Base-by-base conservation (phyloP, 139 green algal species). In the Klebsormidium nitens region DNA sequence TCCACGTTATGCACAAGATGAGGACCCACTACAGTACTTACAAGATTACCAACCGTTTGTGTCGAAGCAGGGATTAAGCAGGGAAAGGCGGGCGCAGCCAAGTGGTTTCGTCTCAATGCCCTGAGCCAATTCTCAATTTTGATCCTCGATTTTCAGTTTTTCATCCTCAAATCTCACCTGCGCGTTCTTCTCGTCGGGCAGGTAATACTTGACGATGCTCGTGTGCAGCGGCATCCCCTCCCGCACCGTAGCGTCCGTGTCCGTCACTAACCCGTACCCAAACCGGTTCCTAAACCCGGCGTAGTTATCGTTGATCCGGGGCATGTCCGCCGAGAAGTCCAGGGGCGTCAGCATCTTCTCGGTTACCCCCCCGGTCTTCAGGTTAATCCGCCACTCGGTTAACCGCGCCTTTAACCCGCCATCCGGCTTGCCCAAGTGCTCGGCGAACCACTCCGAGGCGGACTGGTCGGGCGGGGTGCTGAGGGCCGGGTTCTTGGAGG, bases 271-370 rank as follows among this genome's bases (percentile, higher is more conserved):
- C 19, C 26, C 62, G 28, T 70, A 70, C 4, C 62, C 62, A 8
- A 34, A 70, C 62, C 62, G 61, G 32, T 73, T 50, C 65, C 70
- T 73, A 8, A 69, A 28, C 14, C 65, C 65, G 5, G 34, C 32
- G n/a, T 68, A 67, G 8, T 42, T 34, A 52, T 73, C 65, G 44
- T 73, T 73, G 29, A 73, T 37, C 3, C 65, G n/a, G n/a, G 65
- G 65, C 26, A 68, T 50, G 29, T 73, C 65, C 6, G 3, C 4
- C 17, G 49, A 65, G 5, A 73, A n/a, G 3, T 49, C 65, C 19
- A 36, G 47, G 14, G 6, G 4, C 38, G 49, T 49, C 5, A 73
- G 49, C 28, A 44, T 17, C 3, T 28, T 3, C 37, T 73, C 65
- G 5, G 5, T 3, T 4, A 73, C 65, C 34, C 38, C 4, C 26